These are phyloP conservation scores for Purshia tridentata DNA, from an alignment of 306 rosid species.

Conservation along the genomic window DNA sequence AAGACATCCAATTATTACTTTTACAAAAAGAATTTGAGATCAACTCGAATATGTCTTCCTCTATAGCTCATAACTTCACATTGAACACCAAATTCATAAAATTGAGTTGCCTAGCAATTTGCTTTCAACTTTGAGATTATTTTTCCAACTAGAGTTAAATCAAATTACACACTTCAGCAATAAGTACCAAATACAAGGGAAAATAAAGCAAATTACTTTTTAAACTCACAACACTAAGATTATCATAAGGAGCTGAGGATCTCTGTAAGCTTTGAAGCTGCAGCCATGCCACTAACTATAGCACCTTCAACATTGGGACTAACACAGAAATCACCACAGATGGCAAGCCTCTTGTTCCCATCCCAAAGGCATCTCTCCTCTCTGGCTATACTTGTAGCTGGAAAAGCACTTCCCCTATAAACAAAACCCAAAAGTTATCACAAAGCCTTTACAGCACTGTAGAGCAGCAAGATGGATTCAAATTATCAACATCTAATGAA, in stretches of 20 bases:
- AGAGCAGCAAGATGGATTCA: neutral
- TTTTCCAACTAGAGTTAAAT: neutral
- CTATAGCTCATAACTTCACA: neutral
- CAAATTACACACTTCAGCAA: slow-evolving; percentile 4
- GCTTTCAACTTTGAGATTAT: slow-evolving; percentile 2
- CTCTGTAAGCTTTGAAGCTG: slow-evolving; percentile 64
- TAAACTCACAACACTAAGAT: slow-evolving; percentile 12
- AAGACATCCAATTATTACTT: too few relatives aligned
- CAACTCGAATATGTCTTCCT: neutral
- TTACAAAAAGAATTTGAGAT: neutral
- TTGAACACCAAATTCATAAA: neutral
- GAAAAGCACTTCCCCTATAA: slow-evolving; percentile 93
- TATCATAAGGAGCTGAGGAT: slow-evolving; percentile 41
- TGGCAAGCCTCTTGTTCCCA: slow-evolving; percentile 62
- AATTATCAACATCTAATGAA: neutral
- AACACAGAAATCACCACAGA: slow-evolving; percentile 90
- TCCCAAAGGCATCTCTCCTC: slow-evolving; percentile 85
- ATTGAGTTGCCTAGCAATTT: neutral
- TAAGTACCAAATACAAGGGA: neutral
- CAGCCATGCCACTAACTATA: slow-evolving; percentile 76
- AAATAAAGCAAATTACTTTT: slow-evolving; percentile 4
- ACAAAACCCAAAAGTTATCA: slow-evolving; percentile 11
- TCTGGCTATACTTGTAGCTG: slow-evolving; percentile 63
- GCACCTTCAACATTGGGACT: slow-evolving; percentile 92
- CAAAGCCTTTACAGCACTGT: neutral